phyloP scores from a whole-genome alignment of 768 basidiomycete genomes.

The Termitomyces heimii region DNA sequence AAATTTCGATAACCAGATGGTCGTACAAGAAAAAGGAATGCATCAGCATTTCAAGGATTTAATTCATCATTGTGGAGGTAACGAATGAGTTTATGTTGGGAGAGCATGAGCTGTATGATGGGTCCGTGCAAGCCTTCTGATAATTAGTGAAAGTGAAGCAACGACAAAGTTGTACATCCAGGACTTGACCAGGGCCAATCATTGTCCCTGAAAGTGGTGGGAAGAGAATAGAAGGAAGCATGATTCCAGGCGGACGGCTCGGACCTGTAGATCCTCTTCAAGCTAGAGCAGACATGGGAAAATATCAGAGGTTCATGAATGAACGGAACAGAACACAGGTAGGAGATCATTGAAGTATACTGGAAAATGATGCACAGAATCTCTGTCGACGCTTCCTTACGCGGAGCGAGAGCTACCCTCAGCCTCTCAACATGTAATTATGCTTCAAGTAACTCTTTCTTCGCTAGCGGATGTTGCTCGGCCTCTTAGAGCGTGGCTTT shows the following conservation, averaged over 20 bases:
- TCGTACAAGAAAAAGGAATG: background rate
- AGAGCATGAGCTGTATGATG: background rate
- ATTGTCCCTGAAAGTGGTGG: background rate
- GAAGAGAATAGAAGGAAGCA: background rate
- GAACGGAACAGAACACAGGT: background rate
- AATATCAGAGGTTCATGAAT: background rate
- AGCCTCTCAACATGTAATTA: background rate
- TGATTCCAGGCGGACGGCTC: background rate
- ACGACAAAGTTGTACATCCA: background rate
- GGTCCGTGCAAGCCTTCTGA: fast-evolving
- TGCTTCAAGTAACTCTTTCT: no score
- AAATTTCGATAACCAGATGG: background rate
- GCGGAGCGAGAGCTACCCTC: background rate
- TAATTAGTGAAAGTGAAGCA: background rate
- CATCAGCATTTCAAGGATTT: background rate
- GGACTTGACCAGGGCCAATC: background rate
- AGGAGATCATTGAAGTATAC: background rate
- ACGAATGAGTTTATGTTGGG: background rate
- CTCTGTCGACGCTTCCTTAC: no score
- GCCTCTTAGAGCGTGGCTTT: no score
- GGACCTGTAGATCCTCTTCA: background rate
- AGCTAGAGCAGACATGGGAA: background rate
- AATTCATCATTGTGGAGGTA: background rate
- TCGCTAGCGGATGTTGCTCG: no score
- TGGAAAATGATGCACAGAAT: background rate